Percentiles rank a stretch among this genome's conserved stretches.
phyloP scores from a whole-genome alignment of 2,329 filamentous ascomycete species.

The Escovopsis sp. region DNA sequence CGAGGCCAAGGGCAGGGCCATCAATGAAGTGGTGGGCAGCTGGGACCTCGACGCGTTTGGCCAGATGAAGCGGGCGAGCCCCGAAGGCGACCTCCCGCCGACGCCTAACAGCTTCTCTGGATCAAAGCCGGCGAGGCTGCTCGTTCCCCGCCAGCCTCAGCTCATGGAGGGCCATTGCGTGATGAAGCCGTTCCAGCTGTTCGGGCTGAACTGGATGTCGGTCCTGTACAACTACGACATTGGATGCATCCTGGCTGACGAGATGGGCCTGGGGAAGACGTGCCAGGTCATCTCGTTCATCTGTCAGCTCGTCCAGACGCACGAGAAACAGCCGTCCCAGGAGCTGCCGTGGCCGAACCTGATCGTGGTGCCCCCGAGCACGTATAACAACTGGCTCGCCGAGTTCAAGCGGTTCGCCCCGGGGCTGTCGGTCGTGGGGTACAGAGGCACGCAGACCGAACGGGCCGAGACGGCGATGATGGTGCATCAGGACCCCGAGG shows the following conservation, averaged over 20 bases:
- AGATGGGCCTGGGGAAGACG: conserved; percentile 95
- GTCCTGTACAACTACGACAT: conserved; percentile 66
- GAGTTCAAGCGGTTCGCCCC: conserved; percentile 86
- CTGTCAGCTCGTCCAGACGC: conserved; percentile 62
- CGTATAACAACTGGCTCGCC: conserved; percentile 86
- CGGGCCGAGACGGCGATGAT: conserved; percentile 53
- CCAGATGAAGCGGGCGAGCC: conserved; percentile 19
- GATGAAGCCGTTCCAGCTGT: conserved; percentile 88
- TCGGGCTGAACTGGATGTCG: conserved; percentile 88
- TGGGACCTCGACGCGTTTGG: conserved; percentile 38
- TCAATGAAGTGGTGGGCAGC: conserved; percentile 29
- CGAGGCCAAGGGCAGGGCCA: conserved; percentile 50
- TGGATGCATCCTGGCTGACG: conserved; percentile 86
- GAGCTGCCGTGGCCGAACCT: conserved; percentile 53
- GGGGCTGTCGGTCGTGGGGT: conserved; percentile 56
- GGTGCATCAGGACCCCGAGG: conserved; percentile 47
- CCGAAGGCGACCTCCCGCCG: conserved; percentile 23
- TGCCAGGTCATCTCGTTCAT: conserved; percentile 92
- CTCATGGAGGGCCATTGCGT: conserved; percentile 62
- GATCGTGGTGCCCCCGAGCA: conserved; percentile 83
- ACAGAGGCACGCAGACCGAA: conserved; percentile 49
- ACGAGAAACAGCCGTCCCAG: conserved; percentile 16
- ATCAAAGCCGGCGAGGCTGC: conserved; percentile 24
- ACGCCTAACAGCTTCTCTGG: conserved; percentile 26
- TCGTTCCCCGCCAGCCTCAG: conserved; percentile 49